Evolutionary conservation across 495 filamentous ascomycete species (phyloP), one percentile per base, ranked within the genome.

Genomic region (Talaromyces stipitatus): DNA sequence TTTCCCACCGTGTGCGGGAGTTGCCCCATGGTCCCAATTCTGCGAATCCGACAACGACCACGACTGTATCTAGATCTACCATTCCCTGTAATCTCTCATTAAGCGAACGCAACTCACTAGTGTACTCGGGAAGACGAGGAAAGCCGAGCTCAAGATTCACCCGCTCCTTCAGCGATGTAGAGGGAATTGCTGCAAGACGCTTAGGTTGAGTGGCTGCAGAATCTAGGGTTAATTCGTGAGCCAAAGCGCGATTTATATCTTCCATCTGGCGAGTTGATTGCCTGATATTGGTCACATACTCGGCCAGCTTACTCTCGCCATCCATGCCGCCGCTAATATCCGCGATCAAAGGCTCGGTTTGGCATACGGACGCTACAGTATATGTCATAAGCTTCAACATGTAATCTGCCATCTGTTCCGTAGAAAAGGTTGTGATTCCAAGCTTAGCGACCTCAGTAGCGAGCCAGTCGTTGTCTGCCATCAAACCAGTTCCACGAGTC

Each of bases 131-230:
- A n/a, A n/a, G n/a, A n/a, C n/a, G n/a, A n/a, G 60, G 60, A 38
- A 53, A 62, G 22, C 38, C 54, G 8, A 56, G 11, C 14, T 28
- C 7, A 24, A 60, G 26, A 33, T 56, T 27, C 24, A 32, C 51
- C 7, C 24, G 54, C 10, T 22, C 22, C 24, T 96, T 86, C 59
- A n/a, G n/a, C n/a, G n/a, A n/a, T 86, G 33, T 1, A 11, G 33
- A 36, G 33, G 16, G 6, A 36, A 4, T 36, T 36, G 33, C 33
- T 36, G 33, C 4, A 36, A 2, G 33, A 16, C n/a, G n/a, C n/a
- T n/a, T n/a, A n/a, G n/a, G n/a, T n/a, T n/a, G n/a, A n/a, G n/a
- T n/a, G n/a, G n/a, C n/a, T n/a, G n/a, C n/a, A n/a, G n/a, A n/a
- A n/a, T n/a, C n/a, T n/a, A n/a, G n/a, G n/a, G n/a, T n/a, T n/a